Evolutionary conservation across 257 asterid genomes (phyloP).

Genomic region (Apocynum venetum): DNA sequence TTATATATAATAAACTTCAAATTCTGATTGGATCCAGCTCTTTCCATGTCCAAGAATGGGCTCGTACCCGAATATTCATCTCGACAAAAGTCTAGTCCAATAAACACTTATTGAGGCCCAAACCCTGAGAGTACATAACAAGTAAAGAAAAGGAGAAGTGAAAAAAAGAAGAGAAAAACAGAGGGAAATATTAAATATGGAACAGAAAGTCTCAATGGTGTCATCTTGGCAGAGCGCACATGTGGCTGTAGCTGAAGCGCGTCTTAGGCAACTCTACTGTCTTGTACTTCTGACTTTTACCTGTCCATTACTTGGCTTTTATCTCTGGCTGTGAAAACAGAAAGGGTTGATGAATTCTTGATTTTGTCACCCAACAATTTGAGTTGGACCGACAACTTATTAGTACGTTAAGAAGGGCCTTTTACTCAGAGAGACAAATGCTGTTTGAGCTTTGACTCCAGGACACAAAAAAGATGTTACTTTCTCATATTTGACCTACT

Average conservation of each 20-base stretch:
- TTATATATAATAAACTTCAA: background rate
- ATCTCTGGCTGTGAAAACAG: background rate
- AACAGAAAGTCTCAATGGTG: background rate
- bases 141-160: too few relatives aligned
- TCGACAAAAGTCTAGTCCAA: background rate
- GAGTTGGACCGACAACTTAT: background rate
- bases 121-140: too few relatives aligned
- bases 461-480: too few relatives aligned
- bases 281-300: slow-evolving; percentile 3
- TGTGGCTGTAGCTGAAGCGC: background rate
- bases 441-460: background rate
- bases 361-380: background rate
- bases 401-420: background rate
- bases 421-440: background rate
- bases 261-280: background rate
- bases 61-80: background rate
- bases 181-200: background rate
- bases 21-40: background rate
- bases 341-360: background rate
- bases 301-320: background rate
- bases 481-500: too few relatives aligned
- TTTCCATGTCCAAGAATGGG: background rate
- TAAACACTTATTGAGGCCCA: too few relatives aligned
- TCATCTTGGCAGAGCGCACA: background rate
- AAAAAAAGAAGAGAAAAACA: too few relatives aligned